Evolutionary conservation across 228 moss, liverwort and hornwort genomes (phyloP), one percentile per base, ranked within the genome.

Genomic region (Sphagnum fallax): DNA sequence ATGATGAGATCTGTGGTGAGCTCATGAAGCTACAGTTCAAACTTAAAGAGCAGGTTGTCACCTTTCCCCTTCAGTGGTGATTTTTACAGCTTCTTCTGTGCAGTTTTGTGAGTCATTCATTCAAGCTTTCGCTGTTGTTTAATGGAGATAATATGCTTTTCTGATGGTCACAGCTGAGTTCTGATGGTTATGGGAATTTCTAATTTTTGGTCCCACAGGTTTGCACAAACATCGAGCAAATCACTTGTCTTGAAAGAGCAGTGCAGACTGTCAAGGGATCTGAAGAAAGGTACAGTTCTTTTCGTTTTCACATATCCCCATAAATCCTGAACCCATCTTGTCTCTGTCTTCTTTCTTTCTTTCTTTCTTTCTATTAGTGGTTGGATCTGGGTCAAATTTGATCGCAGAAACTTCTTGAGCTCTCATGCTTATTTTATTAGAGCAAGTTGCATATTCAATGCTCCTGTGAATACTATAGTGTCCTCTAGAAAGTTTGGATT

Each of bases 1-100:
- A 84, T 67, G 90, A 94, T 71, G 94, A 83, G 69, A 76, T 90
- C 15, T 77, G 89, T 59, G 92, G 90, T 70, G 92, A 93, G 73
- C 75, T 98, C n/a, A 76, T 75, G 53, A 89, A 77, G 66, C 74
- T 94, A 70, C 85, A 92, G 71, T 75, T 73, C 0, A 73, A 94
- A 69, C 83, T 85, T 13, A 79, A 72, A 60, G 90, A 94, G 67
- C 92, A 94, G 84, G 98, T 98, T 65, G 5, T 65, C 49, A 10
- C 49, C 50, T 10, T 48, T 6, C 49, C 65, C 48, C 0, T 49
- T 50, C 10, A 48, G 10, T 14, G 10, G 14, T 48, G 6, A 4
- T 49, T 8, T 6, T 15, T 49, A 8, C 12, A 55, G 55, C 8
- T 55, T 55, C 55, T 8, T 12, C 55, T 8, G 55, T 55, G 12